phyloP scores from a whole-genome alignment of 345 rosid genomes.

The Citrus cavaleriei region DNA sequence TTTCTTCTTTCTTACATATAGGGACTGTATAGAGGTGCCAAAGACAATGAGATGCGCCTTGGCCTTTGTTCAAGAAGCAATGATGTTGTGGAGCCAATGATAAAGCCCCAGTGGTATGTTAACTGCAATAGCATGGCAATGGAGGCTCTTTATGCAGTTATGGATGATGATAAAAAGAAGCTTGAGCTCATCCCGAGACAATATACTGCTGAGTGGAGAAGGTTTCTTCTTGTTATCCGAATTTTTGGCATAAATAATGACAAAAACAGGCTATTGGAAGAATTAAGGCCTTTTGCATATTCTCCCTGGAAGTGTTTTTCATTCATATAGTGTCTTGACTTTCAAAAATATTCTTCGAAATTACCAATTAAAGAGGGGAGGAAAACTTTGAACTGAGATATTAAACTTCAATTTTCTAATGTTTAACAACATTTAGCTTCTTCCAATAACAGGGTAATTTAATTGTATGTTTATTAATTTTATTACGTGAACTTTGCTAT shows the following conservation, averaged over 20 bases:
- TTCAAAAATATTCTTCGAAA: background rate
- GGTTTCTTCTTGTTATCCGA: slow-evolving; percentile 36
- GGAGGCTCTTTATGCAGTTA: slow-evolving; percentile 78
- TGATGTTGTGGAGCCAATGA: slow-evolving; percentile 86
- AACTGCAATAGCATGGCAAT: slow-evolving; percentile 63
- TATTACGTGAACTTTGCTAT: background rate
- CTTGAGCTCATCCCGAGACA: slow-evolving; percentile 87
- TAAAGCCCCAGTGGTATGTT: slow-evolving; percentile 96
- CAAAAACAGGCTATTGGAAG: background rate
- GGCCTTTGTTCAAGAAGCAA: slow-evolving; percentile 77
- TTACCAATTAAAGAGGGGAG: background rate
- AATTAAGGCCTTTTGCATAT: background rate
- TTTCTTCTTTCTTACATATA: slow-evolving; percentile 20
- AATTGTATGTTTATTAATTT: background rate
- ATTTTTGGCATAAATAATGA: background rate
- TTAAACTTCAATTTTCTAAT: background rate
- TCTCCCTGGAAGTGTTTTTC: background rate
- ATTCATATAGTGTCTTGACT: background rate
- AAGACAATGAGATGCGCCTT: slow-evolving; percentile 89
- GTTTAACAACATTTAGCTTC: background rate
- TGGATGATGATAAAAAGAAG: slow-evolving; percentile 47
- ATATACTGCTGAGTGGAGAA: slow-evolving; percentile 89
- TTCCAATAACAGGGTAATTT: background rate
- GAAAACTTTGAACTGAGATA: background rate
- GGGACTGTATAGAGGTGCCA: slow-evolving; percentile 77